These are phyloP conservation scores for Alternaria brassicae DNA, from an alignment of 2,329 filamentous ascomycete species.

Conservation along the genomic window DNA sequence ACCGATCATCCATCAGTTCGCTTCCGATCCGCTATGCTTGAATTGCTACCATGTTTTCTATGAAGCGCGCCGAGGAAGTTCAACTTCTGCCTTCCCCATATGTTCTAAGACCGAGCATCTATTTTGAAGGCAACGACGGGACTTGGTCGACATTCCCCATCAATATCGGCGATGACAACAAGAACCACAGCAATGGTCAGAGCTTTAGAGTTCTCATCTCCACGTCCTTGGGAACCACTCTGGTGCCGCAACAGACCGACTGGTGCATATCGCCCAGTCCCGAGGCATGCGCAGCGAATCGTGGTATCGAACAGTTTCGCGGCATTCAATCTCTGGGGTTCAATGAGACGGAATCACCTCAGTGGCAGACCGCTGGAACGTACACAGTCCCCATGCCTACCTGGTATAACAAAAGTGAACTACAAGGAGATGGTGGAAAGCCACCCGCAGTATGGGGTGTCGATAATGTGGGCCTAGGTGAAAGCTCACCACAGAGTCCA, in stretches of 20 bases:
- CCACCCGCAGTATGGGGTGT: conserved; percentile 24
- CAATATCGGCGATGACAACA: conserved; percentile 43
- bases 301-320: conserved; percentile 35
- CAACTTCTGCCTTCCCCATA: conserved; percentile 20
- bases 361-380: conserved; percentile 25
- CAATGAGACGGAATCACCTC: conserved; percentile 10
- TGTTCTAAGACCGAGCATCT: conserved; percentile 27
- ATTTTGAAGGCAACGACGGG: conserved; percentile 52
- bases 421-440: conserved; percentile 15
- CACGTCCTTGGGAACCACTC: conserved; percentile 35
- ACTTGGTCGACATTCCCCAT: conserved; percentile 53
- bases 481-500: conserved; percentile 20
- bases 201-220: conserved; percentile 47
- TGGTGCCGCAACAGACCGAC: conserved; percentile 33
- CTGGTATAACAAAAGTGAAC: conserved; percentile 22
- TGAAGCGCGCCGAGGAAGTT: conserved; percentile 31
- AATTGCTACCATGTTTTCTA: conserved; percentile 29
- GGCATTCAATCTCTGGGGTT: conserved; percentile 31
- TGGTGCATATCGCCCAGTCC: conserved; percentile 31
- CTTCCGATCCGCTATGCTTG: conserved; percentile 22
- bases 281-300: conserved; percentile 33
- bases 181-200: conserved; percentile 42
- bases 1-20: conserved; percentile 4
- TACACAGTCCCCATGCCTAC: conserved; percentile 28
- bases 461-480: conserved; percentile 40